These are phyloP conservation scores for Plasmodium gonderi DNA, from an alignment of 169 alveolate genomes.

Conservation along the genomic window DNA sequence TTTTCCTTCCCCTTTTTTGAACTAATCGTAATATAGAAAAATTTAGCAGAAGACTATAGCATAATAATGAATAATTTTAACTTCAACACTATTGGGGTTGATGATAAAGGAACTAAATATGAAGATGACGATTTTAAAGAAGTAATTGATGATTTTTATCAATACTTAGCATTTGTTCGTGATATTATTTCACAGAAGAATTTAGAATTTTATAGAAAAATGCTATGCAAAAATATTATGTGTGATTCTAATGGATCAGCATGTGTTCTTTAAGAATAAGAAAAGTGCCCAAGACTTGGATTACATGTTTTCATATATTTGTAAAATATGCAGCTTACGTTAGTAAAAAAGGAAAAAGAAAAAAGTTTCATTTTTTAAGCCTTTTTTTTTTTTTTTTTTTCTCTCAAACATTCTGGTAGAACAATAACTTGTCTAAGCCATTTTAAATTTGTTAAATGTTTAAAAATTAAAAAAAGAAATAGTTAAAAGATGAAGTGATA, in stretches of 20 bases:
- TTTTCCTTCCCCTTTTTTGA: not conserved
- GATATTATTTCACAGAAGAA: conserved; percentile 39
- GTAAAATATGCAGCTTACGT: not conserved
- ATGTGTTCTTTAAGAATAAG: conserved; percentile 24
- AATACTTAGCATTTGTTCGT: conserved; percentile 41
- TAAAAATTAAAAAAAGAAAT: not conserved
- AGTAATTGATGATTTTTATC: conserved; percentile 58
- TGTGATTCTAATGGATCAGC: conserved; percentile 64
- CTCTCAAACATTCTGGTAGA: not conserved
- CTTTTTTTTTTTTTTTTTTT: not conserved
- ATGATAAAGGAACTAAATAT: conserved; percentile 58
- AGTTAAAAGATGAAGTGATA: not conserved
- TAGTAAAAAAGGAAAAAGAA: conserved; percentile 2
- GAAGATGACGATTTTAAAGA: conserved; percentile 63
- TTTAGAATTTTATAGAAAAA: conserved; percentile 60
- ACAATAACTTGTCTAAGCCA: not conserved
- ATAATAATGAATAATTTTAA: conserved; percentile 50
- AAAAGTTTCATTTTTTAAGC: not conserved
- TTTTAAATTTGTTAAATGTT: not conserved
- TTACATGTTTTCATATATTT: not conserved
- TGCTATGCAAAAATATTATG: conserved; percentile 43
- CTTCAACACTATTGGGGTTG: conserved; percentile 48
- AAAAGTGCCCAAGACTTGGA: not conserved
- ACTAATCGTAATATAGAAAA: conserved; percentile 8
- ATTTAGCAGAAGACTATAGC: conserved; percentile 52